Evolutionary conservation across 2,329 filamentous ascomycete genomes (phyloP), one percentile per base, ranked within the genome.

Genomic region (Ophiocordyceps australis): DNA sequence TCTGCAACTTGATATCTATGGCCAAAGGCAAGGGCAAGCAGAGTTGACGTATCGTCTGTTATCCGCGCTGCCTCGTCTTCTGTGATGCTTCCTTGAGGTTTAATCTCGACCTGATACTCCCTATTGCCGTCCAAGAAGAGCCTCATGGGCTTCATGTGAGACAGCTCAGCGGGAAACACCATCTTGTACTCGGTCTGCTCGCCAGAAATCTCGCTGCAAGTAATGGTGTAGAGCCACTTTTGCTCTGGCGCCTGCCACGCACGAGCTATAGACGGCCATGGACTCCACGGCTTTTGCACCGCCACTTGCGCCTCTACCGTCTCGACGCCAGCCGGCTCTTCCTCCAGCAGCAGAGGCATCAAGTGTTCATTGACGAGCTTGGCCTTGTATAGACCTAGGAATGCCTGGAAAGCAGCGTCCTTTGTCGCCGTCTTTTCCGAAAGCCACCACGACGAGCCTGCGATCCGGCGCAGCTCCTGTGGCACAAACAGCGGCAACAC

Each of bases 321-420:
- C 18, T 57, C 50, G 2, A 59, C 36, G 0, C 46, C 50, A 3
- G 48, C 38, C 7, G 49, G n/a, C n/a, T n/a, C 35, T n/a, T 55
- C 53, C 3, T 55, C 45, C 8, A 54, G 47, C 28, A 46, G 48
- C 10, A 62, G 51, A 7, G 86, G 86, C 21, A 93, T 56, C 1
- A 94, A 50, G 37, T 92, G 62, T 10, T 91, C 67, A 32, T 80
- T 83, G 2, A 95, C 49, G 5, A 94, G 54, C 0, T 76, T 75
- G 15, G 65, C 74, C 7, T 65, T 38, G 41, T 86, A 72, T 0
- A 95, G 56, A 5, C 57, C 58, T 14, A 66, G 50, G 40, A 85
- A 93, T 1, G 83, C 79, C 39, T 80, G 67, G 32, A 92, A 89
- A 0, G 81, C 77, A 1, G 76, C 81, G 46, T 94, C 86, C 40